Conservation (phyloP, 2,329 filamentous ascomycete genomes). For the Tolypocladium capitatum region DNA sequence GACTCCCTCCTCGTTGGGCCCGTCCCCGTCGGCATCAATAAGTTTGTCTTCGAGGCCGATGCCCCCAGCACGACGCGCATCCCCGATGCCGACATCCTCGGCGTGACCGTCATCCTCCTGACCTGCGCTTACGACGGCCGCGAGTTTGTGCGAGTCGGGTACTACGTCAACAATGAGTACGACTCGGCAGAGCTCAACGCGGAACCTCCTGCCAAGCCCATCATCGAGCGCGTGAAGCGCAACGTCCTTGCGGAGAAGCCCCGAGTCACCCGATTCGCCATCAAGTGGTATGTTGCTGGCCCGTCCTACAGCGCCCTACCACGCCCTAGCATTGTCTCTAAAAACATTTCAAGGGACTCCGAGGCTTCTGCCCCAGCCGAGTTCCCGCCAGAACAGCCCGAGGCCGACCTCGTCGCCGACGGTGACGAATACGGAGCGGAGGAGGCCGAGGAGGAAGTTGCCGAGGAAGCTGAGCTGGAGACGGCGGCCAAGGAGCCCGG, state of each 20-base stretch:
- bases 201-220: constrained; percentile 82
- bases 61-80: constrained; percentile 83
- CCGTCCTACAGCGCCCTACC: not conserved
- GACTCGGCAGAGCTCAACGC: constrained; percentile 78
- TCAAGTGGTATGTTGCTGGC: constrained; percentile 71
- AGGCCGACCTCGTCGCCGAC: constrained; percentile 76
- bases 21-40: constrained; percentile 96
- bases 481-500: constrained; percentile 37
- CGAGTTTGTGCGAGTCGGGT: constrained; percentile 95
- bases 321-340: not conserved
- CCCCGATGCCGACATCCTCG: constrained; percentile 86
- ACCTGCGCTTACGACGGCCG: constrained; percentile 93
- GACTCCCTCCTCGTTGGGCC: constrained; percentile 93
- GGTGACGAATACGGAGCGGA: constrained; percentile 87
- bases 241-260: constrained; percentile 96
- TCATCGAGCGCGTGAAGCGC: constrained; percentile 81
- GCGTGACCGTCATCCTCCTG: constrained; percentile 91
- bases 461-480: constrained; percentile 40
- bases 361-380: constrained; percentile 92
- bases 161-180: constrained; percentile 99
- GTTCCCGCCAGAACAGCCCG: constrained; percentile 93
- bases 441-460: constrained; percentile 64
- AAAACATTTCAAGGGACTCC: constrained; percentile 60
- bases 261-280: constrained; percentile 90
- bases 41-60: constrained; percentile 95